Conservation (phyloP, 192 early-diverging fungal species). For the Umbelopsis ramanniana region DNA sequence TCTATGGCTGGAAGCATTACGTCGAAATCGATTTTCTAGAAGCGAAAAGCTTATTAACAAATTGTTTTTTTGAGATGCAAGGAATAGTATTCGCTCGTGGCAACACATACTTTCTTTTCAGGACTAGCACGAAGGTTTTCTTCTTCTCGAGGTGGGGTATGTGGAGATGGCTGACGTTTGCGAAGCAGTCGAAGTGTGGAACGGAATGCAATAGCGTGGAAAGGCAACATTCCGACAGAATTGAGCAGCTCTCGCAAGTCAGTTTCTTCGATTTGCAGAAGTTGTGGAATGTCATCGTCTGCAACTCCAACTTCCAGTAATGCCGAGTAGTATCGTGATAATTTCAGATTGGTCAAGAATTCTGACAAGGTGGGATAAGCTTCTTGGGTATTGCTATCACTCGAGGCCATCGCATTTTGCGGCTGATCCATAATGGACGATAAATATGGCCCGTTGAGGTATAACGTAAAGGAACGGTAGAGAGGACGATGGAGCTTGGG, state of each 20-base stretch:
- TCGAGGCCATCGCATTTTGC: not conserved
- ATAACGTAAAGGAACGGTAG: not conserved
- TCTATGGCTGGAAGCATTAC: conserved; percentile 28
- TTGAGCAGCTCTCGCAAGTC: conserved; percentile 53
- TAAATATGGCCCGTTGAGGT: not conserved
- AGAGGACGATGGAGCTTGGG: not conserved
- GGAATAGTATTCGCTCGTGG: too few species aligned
- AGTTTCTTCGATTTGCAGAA: conserved; percentile 55
- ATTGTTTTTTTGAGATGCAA: too few species aligned
- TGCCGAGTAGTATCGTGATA: conserved; percentile 50
- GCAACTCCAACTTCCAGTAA: conserved; percentile 54
- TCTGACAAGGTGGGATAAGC: conserved; percentile 38
- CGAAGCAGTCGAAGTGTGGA: conserved; percentile 50
- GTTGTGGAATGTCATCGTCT: conserved; percentile 51
- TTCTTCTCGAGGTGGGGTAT: conserved; percentile 23
- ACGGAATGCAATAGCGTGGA: conserved; percentile 56
- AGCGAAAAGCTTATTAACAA: not conserved
- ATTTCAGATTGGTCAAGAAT: conserved; percentile 53
- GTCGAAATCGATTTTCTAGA: conserved; percentile 21
- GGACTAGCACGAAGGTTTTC: conserved; percentile 36
- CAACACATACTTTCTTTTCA: conserved; percentile 24
- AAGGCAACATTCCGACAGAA: conserved; percentile 53
- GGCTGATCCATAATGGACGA: conserved; percentile 5
- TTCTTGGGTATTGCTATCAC: not conserved
- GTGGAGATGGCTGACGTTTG: conserved; percentile 38